Base-by-base conservation (phyloP, 2,329 filamentous ascomycete genomes). In the Pseudogymnoascus destructans region DNA sequence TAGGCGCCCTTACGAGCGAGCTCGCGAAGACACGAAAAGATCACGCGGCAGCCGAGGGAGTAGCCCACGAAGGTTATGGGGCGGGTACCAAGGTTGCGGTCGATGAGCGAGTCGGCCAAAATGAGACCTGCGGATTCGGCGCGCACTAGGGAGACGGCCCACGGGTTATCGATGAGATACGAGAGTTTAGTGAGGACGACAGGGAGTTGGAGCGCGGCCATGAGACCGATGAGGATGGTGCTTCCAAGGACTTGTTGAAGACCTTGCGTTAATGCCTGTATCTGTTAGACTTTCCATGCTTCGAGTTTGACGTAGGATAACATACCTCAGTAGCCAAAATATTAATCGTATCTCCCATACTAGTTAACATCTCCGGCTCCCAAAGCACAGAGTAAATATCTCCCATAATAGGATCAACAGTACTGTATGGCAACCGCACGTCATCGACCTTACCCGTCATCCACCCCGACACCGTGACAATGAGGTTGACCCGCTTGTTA, bases 381-480 rank as follows among this genome's bases (percentile, higher is more conserved):
- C 93, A 98, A 60, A 95, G 77, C 9, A 98, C 85, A 0, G 92
- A 96, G 73, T 98, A 98, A 13, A 98, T 84, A 69, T 98, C 93
- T 10, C 93, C 93, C 93, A 98, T 98, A 62, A 97, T 82, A 0
- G 95, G 89, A 70, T 98, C 91, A 5, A 98, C 86, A 0, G 95
- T 98, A 74, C 90, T 96, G 72, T 87, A 98, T 6, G 93, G 93
- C 67, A 98, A 73, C 61, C 93, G 87, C 55, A 98, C 91, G 70
- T 98, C 93, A 73, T 98, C 93, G 57, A 95, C 85, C 69, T 95
- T 97, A 66, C 95, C 93, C 38, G 89, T 96, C 87, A 98, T 95
- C 93, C 93, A 98, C 3, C 93, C 93, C 0, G 92, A 90, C 27
- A 98, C 82, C 0, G 93, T 97, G 36, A 98, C 84, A 63, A 98